phyloP scores from a whole-genome alignment of 352 stramenopile species.

The Poterioochromonas sp. region DNA sequence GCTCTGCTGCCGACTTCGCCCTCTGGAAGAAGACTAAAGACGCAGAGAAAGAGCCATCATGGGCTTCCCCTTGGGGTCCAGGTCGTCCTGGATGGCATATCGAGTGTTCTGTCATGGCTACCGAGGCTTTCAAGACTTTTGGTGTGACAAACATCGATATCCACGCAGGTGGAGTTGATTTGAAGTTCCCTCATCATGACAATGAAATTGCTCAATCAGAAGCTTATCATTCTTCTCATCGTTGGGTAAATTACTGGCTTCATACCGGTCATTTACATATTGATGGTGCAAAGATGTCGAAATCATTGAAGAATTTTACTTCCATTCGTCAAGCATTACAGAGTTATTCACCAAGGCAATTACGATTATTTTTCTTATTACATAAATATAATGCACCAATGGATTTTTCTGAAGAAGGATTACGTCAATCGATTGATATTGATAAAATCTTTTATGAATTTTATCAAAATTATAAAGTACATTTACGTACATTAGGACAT shows the following conservation, averaged over 20 bases:
- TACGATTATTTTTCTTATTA: slow-evolving; percentile 75
- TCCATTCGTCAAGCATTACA: slow-evolving; percentile 63
- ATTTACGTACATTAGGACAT: slow-evolving; percentile 39
- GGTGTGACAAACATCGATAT: slow-evolving; percentile 69
- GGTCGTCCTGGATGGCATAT: slow-evolving; percentile 85
- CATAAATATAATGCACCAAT: slow-evolving; percentile 87
- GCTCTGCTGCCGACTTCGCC: slow-evolving; percentile 84
- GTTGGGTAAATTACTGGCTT: slow-evolving; percentile 94
- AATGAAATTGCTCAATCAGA: slow-evolving; percentile 93
- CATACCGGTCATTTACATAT: slow-evolving; percentile 95
- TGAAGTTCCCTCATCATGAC: slow-evolving; percentile 95
- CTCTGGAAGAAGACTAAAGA: slow-evolving; percentile 80
- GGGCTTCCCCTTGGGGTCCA: slow-evolving; percentile 81
- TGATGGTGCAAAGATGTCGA: slow-evolving; percentile 95
- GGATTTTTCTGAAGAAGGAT: slow-evolving; percentile 87
- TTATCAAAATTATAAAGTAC: slow-evolving; percentile 82
- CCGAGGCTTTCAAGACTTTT: slow-evolving; percentile 36
- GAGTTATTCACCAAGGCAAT: slow-evolving; percentile 51
- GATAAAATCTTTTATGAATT: slow-evolving; percentile 82
- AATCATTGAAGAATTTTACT: slow-evolving; percentile 97
- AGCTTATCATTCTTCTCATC: slow-evolving; percentile 41
- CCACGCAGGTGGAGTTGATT: slow-evolving; percentile 75
- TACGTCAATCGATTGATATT: slow-evolving; percentile 73
- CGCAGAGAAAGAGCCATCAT: slow-evolving; percentile 75
- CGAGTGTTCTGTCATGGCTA: slow-evolving; percentile 93